Conservation (phyloP, 768 basidiomycete genomes). For the Tylopilus felleus region DNA sequence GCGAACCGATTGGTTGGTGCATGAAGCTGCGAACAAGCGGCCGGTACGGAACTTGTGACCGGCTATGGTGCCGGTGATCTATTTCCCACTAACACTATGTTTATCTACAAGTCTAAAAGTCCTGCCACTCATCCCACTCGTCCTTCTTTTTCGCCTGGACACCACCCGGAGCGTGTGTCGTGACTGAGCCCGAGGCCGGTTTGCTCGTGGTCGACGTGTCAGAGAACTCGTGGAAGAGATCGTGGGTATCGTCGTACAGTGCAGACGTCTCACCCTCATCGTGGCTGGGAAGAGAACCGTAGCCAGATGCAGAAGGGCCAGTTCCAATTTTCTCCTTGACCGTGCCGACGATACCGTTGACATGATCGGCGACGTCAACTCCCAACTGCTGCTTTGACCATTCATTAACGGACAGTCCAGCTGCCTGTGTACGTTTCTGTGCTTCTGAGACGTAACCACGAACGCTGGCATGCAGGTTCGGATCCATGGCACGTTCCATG, state of each 20-base stretch:
- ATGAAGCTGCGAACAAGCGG: background rate
- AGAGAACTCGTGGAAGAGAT: conserved; percentile 49
- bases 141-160: conserved; percentile 38
- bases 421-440: conserved; percentile 57
- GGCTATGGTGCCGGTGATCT: conserved; percentile 11
- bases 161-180: conserved; percentile 7
- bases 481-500: conserved; percentile 77
- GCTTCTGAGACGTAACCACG: conserved; percentile 70
- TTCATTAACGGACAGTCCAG: conserved; percentile 65
- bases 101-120: conserved; percentile 50
- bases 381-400: conserved; percentile 78
- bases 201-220: conserved; percentile 15
- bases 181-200: conserved; percentile 1
- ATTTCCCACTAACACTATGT: background rate
- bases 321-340: conserved; percentile 58
- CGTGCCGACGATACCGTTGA: conserved; percentile 64
- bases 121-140: conserved; percentile 81
- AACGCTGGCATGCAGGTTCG: conserved; percentile 71
- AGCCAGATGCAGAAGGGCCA: conserved; percentile 52
- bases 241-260: conserved; percentile 61
- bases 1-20: background rate
- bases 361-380: conserved; percentile 78
- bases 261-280: conserved; percentile 56
- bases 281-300: conserved; percentile 44
- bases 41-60: conserved; percentile 24